phyloP scores from a whole-genome alignment of 2,329 filamentous ascomycete genomes.

The Achaetomium macrosporum region DNA sequence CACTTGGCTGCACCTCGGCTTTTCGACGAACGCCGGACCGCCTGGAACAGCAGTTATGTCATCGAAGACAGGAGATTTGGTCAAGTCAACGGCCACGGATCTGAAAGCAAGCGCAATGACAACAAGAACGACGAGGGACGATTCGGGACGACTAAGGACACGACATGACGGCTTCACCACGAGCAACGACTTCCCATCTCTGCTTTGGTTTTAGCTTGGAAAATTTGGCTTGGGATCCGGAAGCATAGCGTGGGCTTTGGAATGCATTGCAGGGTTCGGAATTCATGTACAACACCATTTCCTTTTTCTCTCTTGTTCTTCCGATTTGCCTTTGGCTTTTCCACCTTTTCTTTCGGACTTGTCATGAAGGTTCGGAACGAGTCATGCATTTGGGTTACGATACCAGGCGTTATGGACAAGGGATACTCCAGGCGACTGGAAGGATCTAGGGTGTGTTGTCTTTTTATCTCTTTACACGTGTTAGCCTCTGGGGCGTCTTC shows the following conservation, averaged over 20 bases:
- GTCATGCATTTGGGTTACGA: conserved; percentile 24
- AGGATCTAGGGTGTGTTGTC: conserved; percentile 3
- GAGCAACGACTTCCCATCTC: background rate
- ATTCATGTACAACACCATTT: conserved; percentile 24
- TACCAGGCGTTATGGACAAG: conserved; percentile 24
- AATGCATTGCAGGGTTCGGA: conserved; percentile 17
- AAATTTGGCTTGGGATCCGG: background rate
- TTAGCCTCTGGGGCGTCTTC: conserved; percentile 1
- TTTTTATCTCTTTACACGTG: conserved; percentile 12
- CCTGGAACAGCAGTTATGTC: conserved; percentile 20
- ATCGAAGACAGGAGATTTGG: conserved; percentile 22
- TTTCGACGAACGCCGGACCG: conserved; percentile 21
- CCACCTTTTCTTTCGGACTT: conserved; percentile 13
- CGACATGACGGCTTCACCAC: background rate
- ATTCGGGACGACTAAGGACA: background rate
- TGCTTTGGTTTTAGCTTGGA: background rate
- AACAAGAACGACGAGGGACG: background rate
- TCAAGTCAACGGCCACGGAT: background rate
- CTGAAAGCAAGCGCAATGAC: background rate
- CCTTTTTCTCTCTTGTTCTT: conserved; percentile 16
- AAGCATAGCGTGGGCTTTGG: conserved; percentile 23
- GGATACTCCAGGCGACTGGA: conserved; percentile 21
- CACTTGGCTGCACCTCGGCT: background rate
- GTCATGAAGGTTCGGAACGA: conserved; percentile 9
- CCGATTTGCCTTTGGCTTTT: conserved; percentile 6